A percentile compares a stretch with the other conserved stretches of the same genome.
phyloP scores from a whole-genome alignment of 1,284 basidiomycete genomes.

The Microbotryum violaceum region DNA sequence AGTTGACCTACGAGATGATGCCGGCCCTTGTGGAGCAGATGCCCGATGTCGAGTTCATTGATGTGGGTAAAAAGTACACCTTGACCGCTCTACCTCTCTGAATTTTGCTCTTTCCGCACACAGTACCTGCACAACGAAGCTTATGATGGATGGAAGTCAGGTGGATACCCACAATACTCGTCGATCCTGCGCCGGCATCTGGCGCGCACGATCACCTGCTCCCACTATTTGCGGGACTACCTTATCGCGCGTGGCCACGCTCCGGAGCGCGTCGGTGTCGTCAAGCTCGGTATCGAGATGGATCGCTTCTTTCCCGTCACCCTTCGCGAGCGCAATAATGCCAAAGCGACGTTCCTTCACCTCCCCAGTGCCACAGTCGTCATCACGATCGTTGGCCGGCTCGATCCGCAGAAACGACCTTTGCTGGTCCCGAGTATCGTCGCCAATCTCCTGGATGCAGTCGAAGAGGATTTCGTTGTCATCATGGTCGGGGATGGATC shows the following conservation, averaged over 20 bases:
- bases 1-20: constrained; percentile 30
- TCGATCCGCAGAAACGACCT: constrained; percentile 31
- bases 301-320: constrained; percentile 5
- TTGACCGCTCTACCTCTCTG: background rate
- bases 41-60: constrained; percentile 28
- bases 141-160: constrained; percentile 31
- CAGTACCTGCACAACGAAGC: constrained; percentile 33
- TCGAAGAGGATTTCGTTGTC: constrained; percentile 22
- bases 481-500: constrained; percentile 29
- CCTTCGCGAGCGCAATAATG: constrained; percentile 3
- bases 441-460: constrained; percentile 11
- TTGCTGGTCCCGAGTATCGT: constrained; percentile 23
- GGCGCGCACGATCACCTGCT: constrained; percentile 32
- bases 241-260: constrained; percentile 23
- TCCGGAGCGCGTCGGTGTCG: constrained; percentile 29
- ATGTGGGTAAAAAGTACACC: constrained; percentile 5
- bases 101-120: background rate
- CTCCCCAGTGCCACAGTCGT: constrained; percentile 21
- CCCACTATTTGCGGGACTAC: constrained; percentile 28
- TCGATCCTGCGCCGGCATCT: constrained; percentile 31
- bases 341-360: constrained; percentile 11
- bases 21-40: constrained; percentile 29
- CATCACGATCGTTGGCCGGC: constrained; percentile 25
- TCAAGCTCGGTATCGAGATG: constrained; percentile 33
- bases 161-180: constrained; percentile 30